Base-by-base conservation (phyloP, 192 early-diverging fungal species). In the Coemansia sp. region DNA sequence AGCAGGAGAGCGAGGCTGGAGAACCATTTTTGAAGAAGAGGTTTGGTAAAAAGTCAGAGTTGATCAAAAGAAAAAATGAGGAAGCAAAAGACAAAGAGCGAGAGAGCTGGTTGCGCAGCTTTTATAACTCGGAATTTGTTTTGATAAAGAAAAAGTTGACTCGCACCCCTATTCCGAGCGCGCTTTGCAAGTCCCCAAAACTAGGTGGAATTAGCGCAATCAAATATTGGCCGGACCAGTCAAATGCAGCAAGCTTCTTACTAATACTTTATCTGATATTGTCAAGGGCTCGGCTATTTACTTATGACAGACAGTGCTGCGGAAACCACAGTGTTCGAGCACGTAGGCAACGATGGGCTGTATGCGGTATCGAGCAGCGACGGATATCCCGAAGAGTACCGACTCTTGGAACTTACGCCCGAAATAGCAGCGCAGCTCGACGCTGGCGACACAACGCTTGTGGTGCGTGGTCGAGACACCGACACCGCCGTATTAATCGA, bases 1-100 rank as follows among this genome's bases (percentile, higher is more conserved):
- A 59, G 88, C 88, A 23, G 45, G 66, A 26, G 79, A 76, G 45
- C 74, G 72, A 39, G 79, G 79, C 69, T 75, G 65, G 48, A 82
- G 79, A 72, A 82, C 79, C 79, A 82, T 82, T 61, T 61, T 69
- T 47, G 2, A 12, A 61, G 12, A 62, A 10, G 9, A 31, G 11
- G 37, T 61, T 50, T 56, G 47, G n/a, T 37, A 53, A 26, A 45
- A 26, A 26, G 51, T 3, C 38, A 21, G 21, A 21, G 21, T 21
- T 21, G 21, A 21, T 21, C 21, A 21, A 27, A 65, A 26, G 47
- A 49, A 50, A 25, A 29, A 65, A 57, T 4, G 4, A 21, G n/a
- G 37, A 38, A 38, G 5, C 21, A 53, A 54, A 11, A 68, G 35
- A 67, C n/a, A 37, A 50, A 45, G 16, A 22, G 53, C 16, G 54